phyloP scores from a whole-genome alignment of 2,329 filamentous ascomycete genomes.

The Talaromyces sp. region DNA sequence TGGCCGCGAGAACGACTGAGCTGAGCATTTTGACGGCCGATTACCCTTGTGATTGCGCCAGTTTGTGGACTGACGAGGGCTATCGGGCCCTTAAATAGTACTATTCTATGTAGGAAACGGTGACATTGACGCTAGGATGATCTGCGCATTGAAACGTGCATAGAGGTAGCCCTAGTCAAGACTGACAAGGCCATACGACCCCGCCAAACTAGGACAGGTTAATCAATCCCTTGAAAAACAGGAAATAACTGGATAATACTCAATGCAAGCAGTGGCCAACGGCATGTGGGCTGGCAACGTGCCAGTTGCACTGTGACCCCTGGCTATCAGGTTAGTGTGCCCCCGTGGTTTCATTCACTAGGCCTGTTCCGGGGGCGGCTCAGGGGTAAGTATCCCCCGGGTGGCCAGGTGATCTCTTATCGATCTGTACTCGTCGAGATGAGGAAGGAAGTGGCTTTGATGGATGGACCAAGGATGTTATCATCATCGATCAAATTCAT shows the following conservation, averaged over 20 bases:
- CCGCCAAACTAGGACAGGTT: neutral
- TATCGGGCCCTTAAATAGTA: neutral
- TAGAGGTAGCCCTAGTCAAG: neutral
- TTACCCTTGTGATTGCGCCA: neutral
- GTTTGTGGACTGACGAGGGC: neutral
- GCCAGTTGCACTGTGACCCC: neutral
- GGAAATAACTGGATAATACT: no score
- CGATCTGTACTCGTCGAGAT: neutral
- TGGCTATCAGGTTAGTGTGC: neutral
- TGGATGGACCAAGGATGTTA: neutral
- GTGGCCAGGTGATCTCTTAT: neutral
- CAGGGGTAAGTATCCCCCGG: neutral
- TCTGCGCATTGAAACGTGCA: neutral
- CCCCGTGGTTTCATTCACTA: constrained; percentile 2
- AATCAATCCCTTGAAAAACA: no score
- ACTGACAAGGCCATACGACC: neutral
- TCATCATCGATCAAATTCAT: constrained; percentile 19
- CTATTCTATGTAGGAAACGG: neutral
- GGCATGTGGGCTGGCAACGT: neutral
- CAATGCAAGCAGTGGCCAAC: neutral
- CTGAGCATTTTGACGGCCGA: neutral
- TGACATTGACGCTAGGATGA: neutral
- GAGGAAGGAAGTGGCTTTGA: neutral
- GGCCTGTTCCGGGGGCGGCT: neutral
- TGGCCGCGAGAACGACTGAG: neutral